Evolutionary conservation across 2,329 filamentous ascomycete genomes (phyloP).

Genomic region (Aspergillus ochraceoroseus): DNA sequence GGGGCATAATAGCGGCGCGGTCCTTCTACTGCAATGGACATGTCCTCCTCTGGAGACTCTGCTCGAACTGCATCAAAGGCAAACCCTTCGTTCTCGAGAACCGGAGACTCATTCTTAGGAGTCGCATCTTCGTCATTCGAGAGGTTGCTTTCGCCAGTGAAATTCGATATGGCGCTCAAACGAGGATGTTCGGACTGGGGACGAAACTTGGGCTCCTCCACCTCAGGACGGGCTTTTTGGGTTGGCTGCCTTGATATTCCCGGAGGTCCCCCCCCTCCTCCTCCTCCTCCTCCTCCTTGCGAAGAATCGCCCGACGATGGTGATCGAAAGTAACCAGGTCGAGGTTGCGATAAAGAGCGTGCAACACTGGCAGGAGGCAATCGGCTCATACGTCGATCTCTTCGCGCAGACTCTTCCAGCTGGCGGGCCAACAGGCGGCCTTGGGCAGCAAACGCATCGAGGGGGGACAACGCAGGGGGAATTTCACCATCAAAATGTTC

Average conservation of each 20-base stretch:
- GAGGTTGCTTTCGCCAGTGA: conserved; percentile 31
- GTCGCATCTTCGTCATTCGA: conserved; percentile 39
- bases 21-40: conserved; percentile 17
- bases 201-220: conserved; percentile 49
- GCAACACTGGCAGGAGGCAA: conserved; percentile 77
- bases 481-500: conserved; percentile 66
- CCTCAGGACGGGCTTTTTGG: conserved; percentile 33
- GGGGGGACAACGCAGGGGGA: conserved; percentile 83
- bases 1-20: conserved; percentile 23
- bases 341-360: conserved; percentile 71
- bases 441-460: conserved; percentile 92
- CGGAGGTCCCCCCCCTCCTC: too few relatives aligned
- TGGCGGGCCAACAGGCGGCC: conserved; percentile 82
- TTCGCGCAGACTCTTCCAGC: conserved; percentile 70
- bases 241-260: conserved; percentile 39
- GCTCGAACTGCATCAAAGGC: conserved; percentile 28
- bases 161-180: conserved; percentile 57
- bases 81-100: conserved; percentile 17
- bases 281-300: conserved; percentile 10
- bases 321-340: conserved; percentile 76
- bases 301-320: conserved; percentile 56
- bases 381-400: conserved; percentile 75
- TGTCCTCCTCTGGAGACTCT: conserved; percentile 33
- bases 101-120: conserved; percentile 23
- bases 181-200: conserved; percentile 71